Evolutionary conservation across 139 green algal species (phyloP).

Genomic region (Chlorella sp.): DNA sequence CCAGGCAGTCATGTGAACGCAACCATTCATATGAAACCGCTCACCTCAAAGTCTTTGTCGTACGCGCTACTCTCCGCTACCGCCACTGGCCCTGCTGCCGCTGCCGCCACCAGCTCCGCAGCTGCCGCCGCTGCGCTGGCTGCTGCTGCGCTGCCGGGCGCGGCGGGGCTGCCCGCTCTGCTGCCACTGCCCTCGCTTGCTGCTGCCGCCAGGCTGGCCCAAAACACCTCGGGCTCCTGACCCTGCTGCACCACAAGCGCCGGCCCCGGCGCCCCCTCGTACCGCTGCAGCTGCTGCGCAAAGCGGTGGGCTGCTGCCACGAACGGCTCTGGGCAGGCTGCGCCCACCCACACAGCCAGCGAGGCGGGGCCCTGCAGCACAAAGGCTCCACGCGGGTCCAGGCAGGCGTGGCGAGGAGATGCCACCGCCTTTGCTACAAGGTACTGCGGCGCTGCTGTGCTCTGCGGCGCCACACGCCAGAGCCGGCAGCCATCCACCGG

Average conservation of each 20-base stretch:
- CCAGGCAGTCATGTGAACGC: background rate
- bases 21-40: background rate
- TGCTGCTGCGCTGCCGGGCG: background rate
- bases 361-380: conserved; percentile 44
- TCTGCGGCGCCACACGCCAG: conserved; percentile 82
- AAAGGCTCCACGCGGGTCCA: conserved; percentile 77
- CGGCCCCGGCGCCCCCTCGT: conserved; percentile 51
- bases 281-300: conserved; percentile 55
- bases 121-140: background rate
- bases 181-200: conserved; percentile 1
- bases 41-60: conserved; percentile 48
- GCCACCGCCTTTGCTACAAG: conserved; percentile 62
- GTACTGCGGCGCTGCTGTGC: conserved; percentile 59
- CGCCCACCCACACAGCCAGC: conserved; percentile 59
- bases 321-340: conserved; percentile 37
- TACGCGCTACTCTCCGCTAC: conserved; percentile 23
- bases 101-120: background rate
- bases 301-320: conserved; percentile 46
- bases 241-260: conserved; percentile 56
- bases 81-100: background rate
- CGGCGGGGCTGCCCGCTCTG: background rate
- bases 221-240: conserved; percentile 37
- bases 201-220: conserved; percentile 2
- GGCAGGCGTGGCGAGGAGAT: conserved; percentile 14
- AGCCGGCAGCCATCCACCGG: conserved; percentile 47